Evolutionary conservation across 805 yeast genomes (phyloP).

Genomic region (Candida argentea): DNA sequence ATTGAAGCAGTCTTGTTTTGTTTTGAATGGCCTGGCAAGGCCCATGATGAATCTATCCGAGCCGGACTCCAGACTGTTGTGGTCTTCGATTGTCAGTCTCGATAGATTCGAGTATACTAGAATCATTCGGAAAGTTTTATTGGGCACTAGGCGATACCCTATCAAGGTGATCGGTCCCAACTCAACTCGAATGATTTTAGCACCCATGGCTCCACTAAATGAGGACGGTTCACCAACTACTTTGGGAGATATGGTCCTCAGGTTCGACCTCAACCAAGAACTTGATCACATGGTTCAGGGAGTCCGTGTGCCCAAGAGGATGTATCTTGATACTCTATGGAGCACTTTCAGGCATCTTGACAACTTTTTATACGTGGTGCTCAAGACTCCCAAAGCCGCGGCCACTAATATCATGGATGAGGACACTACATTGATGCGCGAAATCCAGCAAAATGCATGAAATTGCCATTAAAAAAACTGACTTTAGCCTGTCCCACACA

Average conservation of each 20-base stretch:
- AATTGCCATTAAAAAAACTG: too few species aligned
- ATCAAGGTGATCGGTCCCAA: conserved; percentile 37
- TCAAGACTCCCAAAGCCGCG: too few species aligned
- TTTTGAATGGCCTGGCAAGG: conserved; percentile 68
- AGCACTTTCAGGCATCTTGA: conserved; percentile 22
- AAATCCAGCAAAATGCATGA: too few species aligned
- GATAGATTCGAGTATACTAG: conserved; percentile 17
- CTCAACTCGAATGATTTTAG: conserved; percentile 23
- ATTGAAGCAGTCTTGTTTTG: conserved; percentile 71
- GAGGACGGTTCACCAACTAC: conserved; percentile 6
- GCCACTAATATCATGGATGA: too few species aligned
- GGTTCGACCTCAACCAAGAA: conserved; percentile 7
- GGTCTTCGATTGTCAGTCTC: conserved; percentile 38
- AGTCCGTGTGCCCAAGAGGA: conserved; percentile 10
- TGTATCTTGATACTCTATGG: conserved; percentile 26
- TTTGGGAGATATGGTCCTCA: conserved; percentile 6
- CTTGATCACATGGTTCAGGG: conserved; percentile 22
- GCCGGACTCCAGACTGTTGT: conserved; percentile 45
- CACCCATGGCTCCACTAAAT: conserved; percentile 7
- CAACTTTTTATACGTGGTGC: conserved; percentile 20
- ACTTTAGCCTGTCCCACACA: too few species aligned
- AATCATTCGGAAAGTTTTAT: conserved; percentile 18
- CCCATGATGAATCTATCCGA: conserved; percentile 70
- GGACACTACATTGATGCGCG: too few species aligned
- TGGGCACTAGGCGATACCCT: conserved; percentile 29